phyloP scores from a whole-genome alignment of 2,329 filamentous ascomycete genomes.

The Aspergillus vadensis region DNA sequence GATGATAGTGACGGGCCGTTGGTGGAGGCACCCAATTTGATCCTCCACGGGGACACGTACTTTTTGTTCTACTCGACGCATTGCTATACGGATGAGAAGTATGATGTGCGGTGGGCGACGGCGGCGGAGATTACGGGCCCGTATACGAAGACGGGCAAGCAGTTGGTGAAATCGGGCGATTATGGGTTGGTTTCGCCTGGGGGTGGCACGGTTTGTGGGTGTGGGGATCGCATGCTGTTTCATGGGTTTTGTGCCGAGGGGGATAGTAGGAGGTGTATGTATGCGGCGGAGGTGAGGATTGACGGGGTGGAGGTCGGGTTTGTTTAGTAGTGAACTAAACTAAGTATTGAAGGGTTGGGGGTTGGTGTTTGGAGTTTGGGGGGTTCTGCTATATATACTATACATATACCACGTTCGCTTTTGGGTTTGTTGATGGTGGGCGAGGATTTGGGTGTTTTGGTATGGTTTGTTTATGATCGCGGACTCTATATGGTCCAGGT shows the following conservation, averaged over 20 bases:
- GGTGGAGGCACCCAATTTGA: slow-evolving; percentile 62
- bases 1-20: slow-evolving; percentile 65
- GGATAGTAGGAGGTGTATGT: slow-evolving; percentile 31
- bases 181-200: slow-evolving; percentile 35
- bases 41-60: slow-evolving; percentile 52
- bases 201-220: slow-evolving; percentile 34
- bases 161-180: slow-evolving; percentile 39
- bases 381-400: no score
- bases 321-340: no score
- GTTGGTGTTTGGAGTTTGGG: no score
- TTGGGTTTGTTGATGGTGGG: no score
- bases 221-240: slow-evolving; percentile 36
- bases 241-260: slow-evolving; percentile 32
- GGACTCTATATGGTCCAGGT: no score
- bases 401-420: no score
- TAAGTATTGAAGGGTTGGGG: no score
- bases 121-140: slow-evolving; percentile 33
- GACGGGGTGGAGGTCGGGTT: slow-evolving; percentile 20
- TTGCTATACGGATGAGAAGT: slow-evolving; percentile 56
- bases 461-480: no score
- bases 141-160: slow-evolving; percentile 35
- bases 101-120: slow-evolving; percentile 60
- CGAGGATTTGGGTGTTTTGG: no score
- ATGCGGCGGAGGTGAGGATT: slow-evolving; percentile 31
- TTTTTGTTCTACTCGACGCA: slow-evolving; percentile 65